Conservation (phyloP, 2,329 filamentous ascomycete genomes). For the Purpureocillium lavendulum region DNA sequence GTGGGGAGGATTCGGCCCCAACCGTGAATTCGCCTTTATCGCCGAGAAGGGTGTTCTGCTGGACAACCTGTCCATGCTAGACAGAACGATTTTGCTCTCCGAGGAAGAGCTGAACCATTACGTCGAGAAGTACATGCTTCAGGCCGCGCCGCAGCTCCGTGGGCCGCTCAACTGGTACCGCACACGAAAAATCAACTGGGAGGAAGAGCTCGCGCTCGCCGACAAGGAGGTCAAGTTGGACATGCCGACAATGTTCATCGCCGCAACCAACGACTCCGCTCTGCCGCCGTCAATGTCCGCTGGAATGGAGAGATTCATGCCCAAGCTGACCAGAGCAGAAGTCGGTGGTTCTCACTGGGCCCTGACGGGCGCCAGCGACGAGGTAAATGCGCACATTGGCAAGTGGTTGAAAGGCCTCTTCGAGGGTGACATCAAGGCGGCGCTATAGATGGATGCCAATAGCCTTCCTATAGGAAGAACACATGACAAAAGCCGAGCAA, state of each 20-base stretch:
- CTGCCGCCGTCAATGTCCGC: conserved; percentile 63
- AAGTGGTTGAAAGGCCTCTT: conserved; percentile 51
- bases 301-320: conserved; percentile 62
- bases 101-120: conserved; percentile 72
- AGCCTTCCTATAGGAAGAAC: too few species aligned
- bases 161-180: conserved; percentile 90
- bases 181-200: conserved; percentile 60
- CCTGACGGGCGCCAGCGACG: conserved; percentile 61
- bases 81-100: conserved; percentile 47
- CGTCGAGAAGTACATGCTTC: conserved; percentile 57
- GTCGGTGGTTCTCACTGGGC: conserved; percentile 76
- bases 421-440: conserved; percentile 16
- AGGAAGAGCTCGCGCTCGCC: conserved; percentile 60
- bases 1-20: conserved; percentile 56
- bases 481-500: too few species aligned
- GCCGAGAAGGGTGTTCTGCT: conserved; percentile 54
- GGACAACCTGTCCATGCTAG: conserved; percentile 50
- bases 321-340: conserved; percentile 54
- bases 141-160: conserved; percentile 51
- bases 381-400: conserved; percentile 61
- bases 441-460: conserved; percentile 10
- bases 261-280: conserved; percentile 61
- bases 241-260: conserved; percentile 66
- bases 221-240: conserved; percentile 47
- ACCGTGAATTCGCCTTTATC: conserved; percentile 49